phyloP scores from a whole-genome alignment of 176 grass and related monocot species.

The maize (Zea mays) region Zm-B73-REFERENCE-NAM-5.0 NC_050096.1:79115001-79115500 shows the following conservation, averaged over 20 bases:
- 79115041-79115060: too few species aligned
- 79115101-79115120: too few species aligned
- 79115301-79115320: conserved; percentile 60
- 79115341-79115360: conserved; percentile 75
- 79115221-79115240: neutral
- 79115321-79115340: conserved; percentile 78
- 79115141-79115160: neutral
- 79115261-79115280: neutral
- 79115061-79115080: too few species aligned
- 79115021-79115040: too few species aligned
- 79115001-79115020: too few species aligned
- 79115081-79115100: too few species aligned
- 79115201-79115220: neutral
- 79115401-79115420: too few species aligned
- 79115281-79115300: neutral
- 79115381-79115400: conserved; percentile 82
- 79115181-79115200: neutral
- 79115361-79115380: conserved; percentile 57
- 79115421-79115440: too few species aligned
- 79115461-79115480: too few species aligned
- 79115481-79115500: too few species aligned
- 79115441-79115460: too few species aligned
- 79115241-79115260: neutral
- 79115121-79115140: too few species aligned
- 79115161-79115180: neutral